Evolutionary conservation across 495 filamentous ascomycete species (phyloP), one percentile per base, ranked within the genome.

Genomic region (Neurospora sp.): DNA sequence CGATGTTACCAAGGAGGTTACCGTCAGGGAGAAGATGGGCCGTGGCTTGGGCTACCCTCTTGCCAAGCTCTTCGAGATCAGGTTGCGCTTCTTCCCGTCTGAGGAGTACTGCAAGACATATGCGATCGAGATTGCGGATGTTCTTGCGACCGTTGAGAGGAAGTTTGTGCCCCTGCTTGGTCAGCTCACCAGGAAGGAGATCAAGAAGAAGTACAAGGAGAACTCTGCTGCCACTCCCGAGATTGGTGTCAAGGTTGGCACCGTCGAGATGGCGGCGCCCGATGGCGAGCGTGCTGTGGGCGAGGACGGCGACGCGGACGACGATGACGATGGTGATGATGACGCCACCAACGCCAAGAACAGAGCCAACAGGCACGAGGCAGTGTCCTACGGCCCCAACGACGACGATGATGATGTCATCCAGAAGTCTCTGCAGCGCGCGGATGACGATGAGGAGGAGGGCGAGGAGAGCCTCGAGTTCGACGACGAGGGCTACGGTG

Each of bases 381-480:
- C 90, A 41, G 89, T 94, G 9, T 93, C 92, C 14, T 99, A 98
- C 79, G 96, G 92, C 44, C 94, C 88, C 8, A 94, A 94, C 39
- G 95, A 98, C 77, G 95, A 97, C 39, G 96, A 93, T 7, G 96
- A 99, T 79, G 89, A 94, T 75, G 89, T 82, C 23, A 90, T 95
- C 75, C 91, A 86, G 82, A 84, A 79, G 71, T 81, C 85, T 72
- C 82, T 88, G 70, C 84, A 85, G 72, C 85, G 85, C 46, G 86
- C 89, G 69, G 87, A 84, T 3, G 86, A 86, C 12, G 82, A 81
- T 23, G 86, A 85, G 35, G 86, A 87, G 27, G 84, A 87, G 46
- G 78, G 79, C 73, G 80, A 83, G 14, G 87, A 87, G 59, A 72
- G 42, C 70, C 84, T 85, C 37, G 79, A 82, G 5, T 81, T 84